Percentiles rank a stretch among this genome's conserved stretches.
Conservation (phyloP, 2,329 filamentous ascomycete species). For the Cytospora piceicola region DNA sequence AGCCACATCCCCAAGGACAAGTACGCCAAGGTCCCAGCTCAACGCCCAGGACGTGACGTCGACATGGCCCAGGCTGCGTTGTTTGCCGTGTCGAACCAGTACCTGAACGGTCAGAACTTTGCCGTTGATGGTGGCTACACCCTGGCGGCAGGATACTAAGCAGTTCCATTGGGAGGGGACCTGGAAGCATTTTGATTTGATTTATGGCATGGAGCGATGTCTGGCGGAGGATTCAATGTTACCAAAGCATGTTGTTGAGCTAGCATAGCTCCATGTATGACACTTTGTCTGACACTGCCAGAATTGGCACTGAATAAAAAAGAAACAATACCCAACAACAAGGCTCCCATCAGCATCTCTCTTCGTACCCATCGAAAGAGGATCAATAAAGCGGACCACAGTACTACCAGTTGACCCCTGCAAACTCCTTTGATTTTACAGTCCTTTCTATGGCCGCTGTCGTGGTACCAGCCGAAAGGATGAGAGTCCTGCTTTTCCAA, state of each 20-base stretch:
- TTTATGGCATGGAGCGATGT: background rate
- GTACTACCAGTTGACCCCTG: too few relatives aligned
- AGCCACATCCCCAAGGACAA: conserved; percentile 60
- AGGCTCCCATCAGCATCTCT: too few relatives aligned
- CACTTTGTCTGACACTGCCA: background rate
- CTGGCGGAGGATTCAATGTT: background rate
- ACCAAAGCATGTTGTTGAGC: background rate
- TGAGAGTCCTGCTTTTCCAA: too few relatives aligned
- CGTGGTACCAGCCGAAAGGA: too few relatives aligned
- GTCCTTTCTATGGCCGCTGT: too few relatives aligned
- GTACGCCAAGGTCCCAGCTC: conserved; percentile 58
- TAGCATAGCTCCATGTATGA: background rate
- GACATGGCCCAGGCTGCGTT: conserved; percentile 63
- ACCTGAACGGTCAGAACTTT: conserved; percentile 45
- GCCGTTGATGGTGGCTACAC: conserved; percentile 60
- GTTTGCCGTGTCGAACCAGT: conserved; percentile 51
- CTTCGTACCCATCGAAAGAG: too few relatives aligned
- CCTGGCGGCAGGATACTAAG: conserved; percentile 40
- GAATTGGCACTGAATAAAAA: background rate
- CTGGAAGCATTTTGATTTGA: background rate
- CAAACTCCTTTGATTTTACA: too few relatives aligned
- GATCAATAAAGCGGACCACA: too few relatives aligned
- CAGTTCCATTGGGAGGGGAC: background rate
- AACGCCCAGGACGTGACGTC: conserved; percentile 57
- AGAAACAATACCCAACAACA: too few relatives aligned